Base-by-base conservation (phyloP, 2,329 filamentous ascomycete genomes). In the Calonectria hongkongensis region DNA sequence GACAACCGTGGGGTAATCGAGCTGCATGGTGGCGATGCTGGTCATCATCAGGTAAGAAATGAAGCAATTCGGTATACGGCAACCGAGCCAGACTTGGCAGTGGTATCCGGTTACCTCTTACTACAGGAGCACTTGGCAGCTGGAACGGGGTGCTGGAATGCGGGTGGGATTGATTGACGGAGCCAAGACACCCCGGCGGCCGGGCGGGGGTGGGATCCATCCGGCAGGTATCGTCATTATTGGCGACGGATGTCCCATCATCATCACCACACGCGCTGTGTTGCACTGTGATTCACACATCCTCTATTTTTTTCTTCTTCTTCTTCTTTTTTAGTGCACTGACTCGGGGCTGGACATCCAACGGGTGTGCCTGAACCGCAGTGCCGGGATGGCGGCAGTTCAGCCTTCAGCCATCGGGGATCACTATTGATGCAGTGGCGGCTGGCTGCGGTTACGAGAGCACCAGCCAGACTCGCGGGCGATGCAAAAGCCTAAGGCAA, bases 101-200 rank as follows among this genome's bases (percentile, higher is more conserved):
- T 60, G 16, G 41, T 41, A 60, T 62, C 54, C 54, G 25, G 48
- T 75, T 74, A 71, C 73, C 73, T 73, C 70, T 64, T 58, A 43
- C 51, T 70, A 58, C 25, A 30, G 41, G 45, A 64, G 47, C 39
- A 64, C 64, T 75, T 65, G 71, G 68, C 64, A 66, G 70, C 64
- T 68, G 72, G 72, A 73, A 71, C 68, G 72, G 65, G 50, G 70
- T 36, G 48, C 47, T 69, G 70, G 72, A 76, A 78, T 67, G 73
- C 68, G 54, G 72, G 48, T 64, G 66, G 60, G 62, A 27, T 51
- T 43, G 50, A 47, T 41, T 56, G 43, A 39, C 50, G 48, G 62
- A 60, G 41, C 47, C 47, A 47, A 58, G 65, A 67, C 65, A 56
- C 33, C 50, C 65, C 36, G 54, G 54, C 12, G 3, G n/a, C 33